phyloP scores from a whole-genome alignment of 768 basidiomycete genomes.

The Pilatotrama ljubarskyi region DNA sequence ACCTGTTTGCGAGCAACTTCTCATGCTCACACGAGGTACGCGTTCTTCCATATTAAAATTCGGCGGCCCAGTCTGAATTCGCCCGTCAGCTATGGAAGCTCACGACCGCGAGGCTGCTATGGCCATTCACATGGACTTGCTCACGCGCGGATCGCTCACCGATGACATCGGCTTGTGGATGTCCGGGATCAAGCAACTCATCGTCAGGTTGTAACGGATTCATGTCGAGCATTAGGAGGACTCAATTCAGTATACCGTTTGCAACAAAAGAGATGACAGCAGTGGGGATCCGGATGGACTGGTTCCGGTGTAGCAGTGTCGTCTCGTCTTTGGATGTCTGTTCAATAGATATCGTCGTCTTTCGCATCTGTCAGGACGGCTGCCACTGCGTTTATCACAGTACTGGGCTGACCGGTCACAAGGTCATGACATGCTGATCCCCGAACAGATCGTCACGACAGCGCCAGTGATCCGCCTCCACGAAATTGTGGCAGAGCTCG shows the following conservation, averaged over 20 bases:
- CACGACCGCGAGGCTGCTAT: conserved; percentile 77
- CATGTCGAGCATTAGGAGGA: not conserved
- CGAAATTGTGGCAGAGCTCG: too few species aligned
- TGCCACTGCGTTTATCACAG: not conserved
- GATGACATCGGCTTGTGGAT: conserved; percentile 87
- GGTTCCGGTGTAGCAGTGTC: conserved; percentile 10
- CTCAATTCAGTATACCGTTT: conserved; percentile 12
- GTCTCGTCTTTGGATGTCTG: conserved; percentile 16
- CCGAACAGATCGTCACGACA: not conserved
- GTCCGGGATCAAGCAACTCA: conserved; percentile 88
- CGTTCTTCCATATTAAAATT: not conserved
- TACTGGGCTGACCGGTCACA: not conserved
- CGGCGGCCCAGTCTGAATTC: not conserved
- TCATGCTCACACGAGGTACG: conserved; percentile 72
- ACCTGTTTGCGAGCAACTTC: conserved; percentile 68
- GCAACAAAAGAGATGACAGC: conserved; percentile 10
- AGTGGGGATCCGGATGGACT: conserved; percentile 8
- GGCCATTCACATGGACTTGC: conserved; percentile 81
- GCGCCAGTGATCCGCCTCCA: not conserved
- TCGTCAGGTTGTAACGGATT: conserved; percentile 57
- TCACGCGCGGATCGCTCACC: conserved; percentile 76
- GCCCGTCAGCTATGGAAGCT: conserved; percentile 70
- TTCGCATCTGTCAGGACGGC: not conserved
- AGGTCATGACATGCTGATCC: not conserved
- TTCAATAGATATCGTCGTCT: conserved; percentile 5